phyloP scores from a whole-genome alignment of 2,329 filamentous ascomycete genomes.

The Fusarium kyushuense region DNA sequence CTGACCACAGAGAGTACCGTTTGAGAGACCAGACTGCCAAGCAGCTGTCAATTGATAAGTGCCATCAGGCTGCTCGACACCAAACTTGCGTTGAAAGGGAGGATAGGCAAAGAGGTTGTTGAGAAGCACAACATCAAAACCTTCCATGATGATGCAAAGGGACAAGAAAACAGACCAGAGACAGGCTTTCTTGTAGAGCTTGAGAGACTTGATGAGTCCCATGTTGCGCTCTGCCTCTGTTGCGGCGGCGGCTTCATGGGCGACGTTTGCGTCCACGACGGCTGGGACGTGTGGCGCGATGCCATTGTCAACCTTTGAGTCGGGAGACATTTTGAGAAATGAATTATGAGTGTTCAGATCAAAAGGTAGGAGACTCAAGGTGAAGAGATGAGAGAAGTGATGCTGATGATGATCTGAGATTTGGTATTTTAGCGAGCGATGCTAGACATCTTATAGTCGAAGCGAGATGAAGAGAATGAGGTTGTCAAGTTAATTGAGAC shows the following conservation, averaged over 20 bases:
- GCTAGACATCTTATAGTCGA: constrained; percentile 19
- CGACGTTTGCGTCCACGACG: constrained; percentile 30
- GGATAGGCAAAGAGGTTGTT: constrained; percentile 57
- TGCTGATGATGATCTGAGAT: constrained; percentile 1
- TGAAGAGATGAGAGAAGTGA: background rate
- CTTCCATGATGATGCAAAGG: constrained; percentile 56
- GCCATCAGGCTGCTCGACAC: constrained; percentile 51
- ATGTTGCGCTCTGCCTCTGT: constrained; percentile 53
- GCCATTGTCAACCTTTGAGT: constrained; percentile 24
- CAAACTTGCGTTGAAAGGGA: constrained; percentile 57
- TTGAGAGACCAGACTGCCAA: constrained; percentile 66
- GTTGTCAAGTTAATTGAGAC: constrained; percentile 2
- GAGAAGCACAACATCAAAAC: constrained; percentile 57
- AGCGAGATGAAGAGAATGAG: constrained; percentile 1
- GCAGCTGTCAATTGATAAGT: constrained; percentile 61
- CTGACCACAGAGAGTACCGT: constrained; percentile 61
- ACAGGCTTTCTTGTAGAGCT: constrained; percentile 55
- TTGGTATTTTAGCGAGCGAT: background rate
- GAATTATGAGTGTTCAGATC: background rate
- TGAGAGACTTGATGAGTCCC: constrained; percentile 52
- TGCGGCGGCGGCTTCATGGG: constrained; percentile 46
- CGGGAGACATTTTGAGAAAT: constrained; percentile 26
- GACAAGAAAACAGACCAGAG: constrained; percentile 56
- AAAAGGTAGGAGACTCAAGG: background rate
- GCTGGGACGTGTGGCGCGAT: constrained; percentile 18